Base-by-base conservation (phyloP, 306 rosid genomes). In the Acacia melanoxylon region DNA sequence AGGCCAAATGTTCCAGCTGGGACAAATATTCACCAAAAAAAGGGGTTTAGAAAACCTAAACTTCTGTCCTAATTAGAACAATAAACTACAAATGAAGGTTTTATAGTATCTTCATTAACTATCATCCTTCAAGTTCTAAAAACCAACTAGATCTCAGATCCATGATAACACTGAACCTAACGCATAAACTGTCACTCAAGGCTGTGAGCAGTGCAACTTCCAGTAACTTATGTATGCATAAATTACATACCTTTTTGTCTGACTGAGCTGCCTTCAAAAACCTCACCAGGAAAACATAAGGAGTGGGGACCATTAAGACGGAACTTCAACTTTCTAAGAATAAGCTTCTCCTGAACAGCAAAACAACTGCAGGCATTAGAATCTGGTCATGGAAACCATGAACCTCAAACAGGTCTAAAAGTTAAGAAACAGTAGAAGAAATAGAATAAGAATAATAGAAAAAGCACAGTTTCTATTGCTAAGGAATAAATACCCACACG, bases 251-350 rank as follows among this genome's bases (percentile, higher is more conserved):
- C 97, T 89, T 90, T 31, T 24, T 75, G 68, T 91, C 88, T 65
- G 98, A 86, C 86, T 86, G 95, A 68, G 94, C 89, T 75, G 99
- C 99, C 90, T 93, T 95, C 65, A 93, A 94, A 86, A 95, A 93
- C 83, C 99, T 92, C 88, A 91, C 82, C 97, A 93, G 84, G 59
- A 93, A 95, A 81, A 93, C 95, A 77, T 93, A 95, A n/a, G 91
- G 95, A 78, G 97, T 95, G 48, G 99, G 96, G 44, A n/a, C 88
- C 29, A 78, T 92, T 93, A 52, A 95, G 87, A 45, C 96, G 95
- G 80, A 95, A 95, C 85, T 95, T 90, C 73, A 93, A 75, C 72
- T 83, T 89, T 79, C 85, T 90, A 22, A 95, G 94, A 83, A 95
- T 86, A 24, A 85, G 89, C 82, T 88, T 90, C 86, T 95, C 99